A percentile compares a stretch with the other conserved stretches of the same genome.
These are phyloP conservation scores for Alternaria ventricosa DNA, from an alignment of 2,329 filamentous ascomycete species.

Conservation along the genomic window DNA sequence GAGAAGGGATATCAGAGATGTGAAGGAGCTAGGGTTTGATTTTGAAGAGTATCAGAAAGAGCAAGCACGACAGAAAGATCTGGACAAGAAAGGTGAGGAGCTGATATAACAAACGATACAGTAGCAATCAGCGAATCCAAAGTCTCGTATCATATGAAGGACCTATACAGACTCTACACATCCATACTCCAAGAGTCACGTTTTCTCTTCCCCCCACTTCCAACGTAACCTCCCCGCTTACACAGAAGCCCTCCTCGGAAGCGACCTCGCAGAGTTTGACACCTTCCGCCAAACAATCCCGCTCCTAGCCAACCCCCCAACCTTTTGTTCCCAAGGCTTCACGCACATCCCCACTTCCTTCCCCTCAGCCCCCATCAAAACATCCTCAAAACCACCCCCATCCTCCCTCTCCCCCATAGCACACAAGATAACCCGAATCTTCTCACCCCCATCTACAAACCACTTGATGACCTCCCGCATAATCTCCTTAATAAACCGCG, in stretches of 20 bases:
- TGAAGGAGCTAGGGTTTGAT: constrained; percentile 76
- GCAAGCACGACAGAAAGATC: background rate
- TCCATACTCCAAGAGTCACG: background rate
- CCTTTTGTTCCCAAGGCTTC: background rate
- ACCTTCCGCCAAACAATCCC: background rate
- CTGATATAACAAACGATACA: background rate
- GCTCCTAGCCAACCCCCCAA: background rate
- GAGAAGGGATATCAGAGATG: constrained; percentile 62
- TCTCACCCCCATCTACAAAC: background rate
- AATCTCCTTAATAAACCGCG: background rate
- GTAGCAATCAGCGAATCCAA: background rate
- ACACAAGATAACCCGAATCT: background rate
- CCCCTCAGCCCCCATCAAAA: background rate
- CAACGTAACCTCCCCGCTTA: background rate
- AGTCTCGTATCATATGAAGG: background rate
- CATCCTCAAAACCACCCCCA: background rate
- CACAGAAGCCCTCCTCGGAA: background rate
- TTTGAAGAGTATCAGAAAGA: constrained; percentile 51
- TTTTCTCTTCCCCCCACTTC: background rate
- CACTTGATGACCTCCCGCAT: background rate
- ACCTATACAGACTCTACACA: background rate
- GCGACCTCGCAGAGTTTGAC: background rate
- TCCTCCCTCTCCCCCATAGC: background rate
- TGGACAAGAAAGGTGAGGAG: background rate
- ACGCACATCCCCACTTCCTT: background rate